These are phyloP conservation scores for Vitis rupestris DNA, from an alignment of 164 flowering plant species.

Conservation along the genomic window DNA sequence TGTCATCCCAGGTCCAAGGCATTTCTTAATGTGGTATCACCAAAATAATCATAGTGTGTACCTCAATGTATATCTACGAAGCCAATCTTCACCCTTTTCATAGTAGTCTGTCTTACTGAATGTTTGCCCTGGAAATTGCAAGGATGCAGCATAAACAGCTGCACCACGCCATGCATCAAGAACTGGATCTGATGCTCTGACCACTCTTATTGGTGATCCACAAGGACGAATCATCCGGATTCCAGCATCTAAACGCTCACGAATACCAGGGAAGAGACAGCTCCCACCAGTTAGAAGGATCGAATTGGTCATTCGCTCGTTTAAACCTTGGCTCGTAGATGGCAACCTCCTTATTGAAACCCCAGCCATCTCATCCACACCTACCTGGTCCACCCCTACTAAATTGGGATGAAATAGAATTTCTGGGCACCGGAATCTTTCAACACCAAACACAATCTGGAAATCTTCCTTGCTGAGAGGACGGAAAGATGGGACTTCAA, in stretches of 20 bases:
- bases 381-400: slow-evolving; percentile 85
- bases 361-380: slow-evolving; percentile 93
- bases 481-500: slow-evolving; percentile 66
- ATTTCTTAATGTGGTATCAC: neutral
- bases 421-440: slow-evolving; percentile 97
- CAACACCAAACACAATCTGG: slow-evolving; percentile 80
- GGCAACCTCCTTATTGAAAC: slow-evolving; percentile 72
- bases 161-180: slow-evolving; percentile 98
- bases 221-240: slow-evolving; percentile 85
- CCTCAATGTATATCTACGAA: slow-evolving; percentile 55
- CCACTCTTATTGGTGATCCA: slow-evolving; percentile 64
- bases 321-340: slow-evolving; percentile 27
- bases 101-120: slow-evolving; percentile 73
- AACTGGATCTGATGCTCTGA: slow-evolving; percentile 73
- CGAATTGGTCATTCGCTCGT: slow-evolving; percentile 63
- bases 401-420: slow-evolving; percentile 80
- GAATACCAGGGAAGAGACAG: slow-evolving; percentile 71
- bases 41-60: slow-evolving; percentile 39
- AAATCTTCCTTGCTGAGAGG: slow-evolving; percentile 88
- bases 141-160: slow-evolving; percentile 59
- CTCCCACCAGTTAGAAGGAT: slow-evolving; percentile 89
- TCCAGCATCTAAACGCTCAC: slow-evolving; percentile 80
- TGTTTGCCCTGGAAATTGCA: slow-evolving; percentile 55
- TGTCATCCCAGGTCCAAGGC: neutral
- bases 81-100: slow-evolving; percentile 94